These are phyloP conservation scores for Fraxinus sp. DNA, from an alignment of 305 asterid species.

Conservation along the genomic window DNA sequence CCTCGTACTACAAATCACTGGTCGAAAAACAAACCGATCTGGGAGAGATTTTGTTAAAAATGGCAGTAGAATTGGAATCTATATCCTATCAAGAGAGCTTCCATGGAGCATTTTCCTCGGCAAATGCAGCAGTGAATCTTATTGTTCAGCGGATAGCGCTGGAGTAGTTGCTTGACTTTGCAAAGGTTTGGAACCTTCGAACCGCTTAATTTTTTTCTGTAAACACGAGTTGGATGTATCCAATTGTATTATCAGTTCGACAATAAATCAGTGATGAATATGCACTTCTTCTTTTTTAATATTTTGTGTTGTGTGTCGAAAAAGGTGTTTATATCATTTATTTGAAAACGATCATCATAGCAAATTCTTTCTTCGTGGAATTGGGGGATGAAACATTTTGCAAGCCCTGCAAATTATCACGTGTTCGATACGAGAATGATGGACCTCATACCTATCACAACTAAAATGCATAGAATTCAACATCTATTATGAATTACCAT, in stretches of 20 bases:
- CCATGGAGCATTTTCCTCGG: constrained; percentile 93
- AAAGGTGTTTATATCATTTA: neutral
- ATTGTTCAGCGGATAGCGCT: constrained; percentile 59
- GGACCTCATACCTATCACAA: too few relatives aligned
- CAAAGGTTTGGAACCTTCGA: constrained; percentile 15
- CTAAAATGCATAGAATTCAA: too few relatives aligned
- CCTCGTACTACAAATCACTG: constrained; percentile 64
- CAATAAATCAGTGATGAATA: neutral
- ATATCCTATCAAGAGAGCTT: constrained; percentile 93
- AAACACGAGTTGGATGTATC: neutral
- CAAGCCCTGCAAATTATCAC: neutral
- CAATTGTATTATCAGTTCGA: neutral
- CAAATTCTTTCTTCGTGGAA: neutral
- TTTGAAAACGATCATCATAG: neutral
- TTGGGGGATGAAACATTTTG: neutral
- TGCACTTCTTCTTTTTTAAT: neutral
- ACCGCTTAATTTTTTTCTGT: neutral
- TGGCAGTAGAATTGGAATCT: constrained; percentile 75
- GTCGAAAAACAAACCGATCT: constrained; percentile 55
- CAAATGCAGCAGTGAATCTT: constrained; percentile 86
- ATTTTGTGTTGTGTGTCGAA: neutral
- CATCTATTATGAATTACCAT: neutral
- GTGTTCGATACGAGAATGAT: neutral
- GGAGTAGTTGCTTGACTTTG: constrained; percentile 23
- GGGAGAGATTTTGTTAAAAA: constrained; percentile 78